A percentile compares a stretch with the other conserved stretches of the same genome.
Evolutionary conservation across 2,329 filamentous ascomycete genomes (phyloP).

Genomic region (Teratosphaeria viscida): DNA sequence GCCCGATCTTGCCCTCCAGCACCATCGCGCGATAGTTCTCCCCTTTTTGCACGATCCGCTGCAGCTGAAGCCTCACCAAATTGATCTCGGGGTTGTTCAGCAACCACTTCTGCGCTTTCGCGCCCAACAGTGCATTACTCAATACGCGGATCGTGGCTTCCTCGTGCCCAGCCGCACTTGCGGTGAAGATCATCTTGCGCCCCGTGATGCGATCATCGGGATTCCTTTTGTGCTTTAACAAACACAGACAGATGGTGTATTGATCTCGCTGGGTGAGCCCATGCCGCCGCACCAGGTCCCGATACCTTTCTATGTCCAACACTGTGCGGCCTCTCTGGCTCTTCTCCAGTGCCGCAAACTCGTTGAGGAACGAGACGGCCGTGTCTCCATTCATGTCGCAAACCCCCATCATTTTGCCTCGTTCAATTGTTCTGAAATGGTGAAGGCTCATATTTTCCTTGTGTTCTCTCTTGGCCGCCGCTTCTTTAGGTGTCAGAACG

Average conservation of each 20-base stretch:
- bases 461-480: not conserved
- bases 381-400: not conserved
- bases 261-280: slow-evolving; percentile 1
- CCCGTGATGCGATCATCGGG: slow-evolving; percentile 6
- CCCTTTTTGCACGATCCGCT: slow-evolving; percentile 12
- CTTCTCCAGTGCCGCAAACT: slow-evolving; percentile 1
- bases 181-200: slow-evolving; percentile 14
- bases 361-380: slow-evolving; percentile 2
- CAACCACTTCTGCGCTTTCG: slow-evolving; percentile 7
- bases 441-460: not conserved
- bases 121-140: slow-evolving; percentile 10
- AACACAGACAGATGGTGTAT: slow-evolving; percentile 3
- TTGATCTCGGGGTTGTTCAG: slow-evolving; percentile 10
- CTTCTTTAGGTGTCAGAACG: not conserved
- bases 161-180: slow-evolving; percentile 12
- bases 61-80: slow-evolving; percentile 12
- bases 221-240: slow-evolving; percentile 1
- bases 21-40: slow-evolving; percentile 18
- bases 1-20: slow-evolving; percentile 20
- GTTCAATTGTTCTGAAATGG: not conserved
- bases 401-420: not conserved
- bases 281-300: not conserved
- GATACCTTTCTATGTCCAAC: slow-evolving; percentile 3
- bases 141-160: slow-evolving; percentile 17
- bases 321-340: not conserved